phyloP scores from a whole-genome alignment of 345 rosid species.

The Trapa bicornis region DNA sequence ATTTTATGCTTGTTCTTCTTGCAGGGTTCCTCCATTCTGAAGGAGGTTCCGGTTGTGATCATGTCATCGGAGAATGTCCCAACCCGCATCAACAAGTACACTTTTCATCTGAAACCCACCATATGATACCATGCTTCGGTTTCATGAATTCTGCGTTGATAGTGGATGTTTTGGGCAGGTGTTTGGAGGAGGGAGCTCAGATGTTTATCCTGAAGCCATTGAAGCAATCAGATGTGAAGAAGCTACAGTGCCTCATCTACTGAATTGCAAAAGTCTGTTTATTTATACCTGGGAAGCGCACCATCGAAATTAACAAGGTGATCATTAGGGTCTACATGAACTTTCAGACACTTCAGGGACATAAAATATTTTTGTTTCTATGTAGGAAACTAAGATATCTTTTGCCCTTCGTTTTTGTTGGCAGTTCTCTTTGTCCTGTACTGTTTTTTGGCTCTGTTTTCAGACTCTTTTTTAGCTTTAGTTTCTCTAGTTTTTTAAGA shows the following conservation, averaged over 20 bases:
- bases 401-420: neutral
- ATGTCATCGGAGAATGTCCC: constrained; percentile 79
- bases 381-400: neutral
- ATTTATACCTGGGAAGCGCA: too few relatives aligned
- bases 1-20: neutral
- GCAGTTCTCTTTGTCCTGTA: neutral
- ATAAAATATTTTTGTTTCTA: neutral
- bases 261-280: constrained; percentile 16
- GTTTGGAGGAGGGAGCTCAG: constrained; percentile 80
- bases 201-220: constrained; percentile 85
- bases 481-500: too few relatives aligned
- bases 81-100: constrained; percentile 53
- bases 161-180: constrained; percentile 18
- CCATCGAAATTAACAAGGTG: neutral
- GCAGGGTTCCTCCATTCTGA: constrained; percentile 58
- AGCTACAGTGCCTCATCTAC: constrained; percentile 35
- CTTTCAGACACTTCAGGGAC: neutral
- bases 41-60: constrained; percentile 77
- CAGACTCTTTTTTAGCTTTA: too few relatives aligned
- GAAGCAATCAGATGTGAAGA: constrained; percentile 61
- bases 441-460: too few relatives aligned
- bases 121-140: neutral
- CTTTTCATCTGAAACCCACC: neutral
- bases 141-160: neutral
- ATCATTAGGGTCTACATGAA: neutral